A percentile compares a stretch with the other conserved stretches of the same genome.
These are phyloP conservation scores for Aspergillus egyptiacus DNA, from an alignment of 495 filamentous ascomycete genomes.

Conservation along the genomic window DNA sequence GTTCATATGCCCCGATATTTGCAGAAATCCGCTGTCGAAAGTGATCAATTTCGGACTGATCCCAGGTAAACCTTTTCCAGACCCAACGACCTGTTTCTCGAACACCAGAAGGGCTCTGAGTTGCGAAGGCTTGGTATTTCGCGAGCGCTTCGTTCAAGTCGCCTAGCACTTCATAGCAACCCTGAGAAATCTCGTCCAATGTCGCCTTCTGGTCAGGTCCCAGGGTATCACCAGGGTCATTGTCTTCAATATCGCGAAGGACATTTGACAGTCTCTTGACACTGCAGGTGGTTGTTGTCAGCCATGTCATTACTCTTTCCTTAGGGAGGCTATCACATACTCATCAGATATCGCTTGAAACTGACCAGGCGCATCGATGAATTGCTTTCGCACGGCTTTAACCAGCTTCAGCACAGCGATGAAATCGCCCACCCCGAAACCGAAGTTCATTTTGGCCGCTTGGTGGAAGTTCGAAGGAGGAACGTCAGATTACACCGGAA, in stretches of 20 bases:
- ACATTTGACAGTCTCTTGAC: not conserved
- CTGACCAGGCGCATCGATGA: not conserved
- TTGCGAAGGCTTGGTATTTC: not conserved
- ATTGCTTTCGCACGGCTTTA: not conserved
- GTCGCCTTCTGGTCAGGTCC: not conserved
- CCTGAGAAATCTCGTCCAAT: not conserved
- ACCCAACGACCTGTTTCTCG: not conserved
- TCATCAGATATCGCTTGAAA: not conserved
- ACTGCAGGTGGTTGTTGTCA: not conserved
- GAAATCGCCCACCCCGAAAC: slow-evolving; percentile 4
- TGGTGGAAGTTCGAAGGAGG: no score
- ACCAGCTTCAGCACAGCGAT: not conserved
- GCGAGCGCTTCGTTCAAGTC: not conserved
- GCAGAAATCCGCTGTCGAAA: not conserved
- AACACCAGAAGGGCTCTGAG: not conserved
- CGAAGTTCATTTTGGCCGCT: slow-evolving; percentile 1
- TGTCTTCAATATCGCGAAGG: not conserved
- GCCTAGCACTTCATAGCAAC: not conserved
- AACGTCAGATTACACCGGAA: no score
- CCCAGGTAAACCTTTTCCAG: not conserved
- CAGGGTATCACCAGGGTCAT: not conserved
- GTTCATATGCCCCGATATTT: not conserved
- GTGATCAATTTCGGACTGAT: not conserved
- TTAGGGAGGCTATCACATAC: not conserved
- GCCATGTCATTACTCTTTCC: not conserved